Evolutionary conservation across 169 alveolate genomes (phyloP), one percentile per base, ranked within the genome.

Genomic region (Cryptosporidium meleagridis): DNA sequence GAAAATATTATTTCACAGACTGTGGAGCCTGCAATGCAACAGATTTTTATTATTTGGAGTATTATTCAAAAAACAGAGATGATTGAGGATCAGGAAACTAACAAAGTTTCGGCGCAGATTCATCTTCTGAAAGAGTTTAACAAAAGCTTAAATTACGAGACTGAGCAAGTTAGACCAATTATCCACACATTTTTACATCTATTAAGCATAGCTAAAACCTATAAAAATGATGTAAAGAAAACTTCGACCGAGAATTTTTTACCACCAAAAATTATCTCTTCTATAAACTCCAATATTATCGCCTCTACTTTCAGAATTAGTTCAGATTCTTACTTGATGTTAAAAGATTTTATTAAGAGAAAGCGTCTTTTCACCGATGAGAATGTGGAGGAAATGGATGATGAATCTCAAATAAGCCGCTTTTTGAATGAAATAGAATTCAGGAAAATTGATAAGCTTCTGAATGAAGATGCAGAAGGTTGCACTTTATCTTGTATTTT

Each of bases 161-260:
- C 37, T 41, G 68, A 53, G 39, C 31, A 16, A 31, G 75, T 80
- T 31, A 26, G 21, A 18, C 89, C 89, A 6, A 80, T 65, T 31
- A 39, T 65, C 5, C 72, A 80, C 31, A 67, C 65, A 3, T 80
- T 80, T 62, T 44, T 80, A 14, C 89, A 80, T 29, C 33, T 62
- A 26, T 5, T 80, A 7, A 80, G 89, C 5, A 45, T 59, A 23
- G 68, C 55, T 8, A 80, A 59, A 18, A 62, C 89, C 6, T 80
- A 80, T 51, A n/a, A 4, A 45, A 80, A 80, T 5, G 85, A 55
- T 10, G 23, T 62, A 7, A n/a, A 41, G 33, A 51, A 26, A 12
- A 23, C 18, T 48, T 31, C 67, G 1, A 21, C 48, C 10, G 69
- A 71, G 5, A 23, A 31, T n/a, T n/a, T 71, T 23, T 33, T 48